Evolutionary conservation across 1,139 yeast genomes (phyloP), one percentile per base, ranked within the genome.

Genomic region (Geotrichum fermentans): DNA sequence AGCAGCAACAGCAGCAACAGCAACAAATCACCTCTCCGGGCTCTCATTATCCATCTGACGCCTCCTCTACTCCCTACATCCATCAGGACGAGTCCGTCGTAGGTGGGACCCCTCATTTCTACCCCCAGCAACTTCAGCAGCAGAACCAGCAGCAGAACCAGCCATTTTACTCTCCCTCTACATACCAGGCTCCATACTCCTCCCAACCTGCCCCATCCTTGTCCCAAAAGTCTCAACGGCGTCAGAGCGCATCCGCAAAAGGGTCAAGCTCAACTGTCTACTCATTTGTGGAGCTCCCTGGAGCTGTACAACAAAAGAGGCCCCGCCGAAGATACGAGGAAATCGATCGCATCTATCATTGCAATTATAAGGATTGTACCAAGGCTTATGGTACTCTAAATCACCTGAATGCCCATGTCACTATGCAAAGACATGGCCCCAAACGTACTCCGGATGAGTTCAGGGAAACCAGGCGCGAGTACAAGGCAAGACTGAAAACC

Each of bases 301-400:
- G 63, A 2, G 44, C 62, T 11, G 55, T 57, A 41, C 68, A 60
- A 55, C 64, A 63, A 48, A 74, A 72, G 56, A 68, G 90, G 39
- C 82, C 82, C 49, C 72, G 94, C 56, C 72, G 90, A 53, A 72
- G 82, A 41, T 82, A 80, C 58, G 79, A 80, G 58, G 90, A 84
- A 62, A 82, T 84, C 58, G 79, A 80, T 48, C 71, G 94, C 42
- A 68, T 81, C 40, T 84, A 82, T 65, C 71, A 68, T 43, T 84
- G 94, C 62, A 75, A 75, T 44, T 79, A 59, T 58, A 74, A 76
- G 10, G 78, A 77, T 1, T 84, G 94, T 60, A 69, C 74, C 39
- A 84, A 84, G 65, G 79, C 83, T 44, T 84, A 84, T 62, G 94
- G 94, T 1, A 81, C 88, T 18, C 69, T 84, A 45, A 84, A 84